phyloP scores from a whole-genome alignment of 2,329 filamentous ascomycete species.

The Fusarium zealandicum region DNA sequence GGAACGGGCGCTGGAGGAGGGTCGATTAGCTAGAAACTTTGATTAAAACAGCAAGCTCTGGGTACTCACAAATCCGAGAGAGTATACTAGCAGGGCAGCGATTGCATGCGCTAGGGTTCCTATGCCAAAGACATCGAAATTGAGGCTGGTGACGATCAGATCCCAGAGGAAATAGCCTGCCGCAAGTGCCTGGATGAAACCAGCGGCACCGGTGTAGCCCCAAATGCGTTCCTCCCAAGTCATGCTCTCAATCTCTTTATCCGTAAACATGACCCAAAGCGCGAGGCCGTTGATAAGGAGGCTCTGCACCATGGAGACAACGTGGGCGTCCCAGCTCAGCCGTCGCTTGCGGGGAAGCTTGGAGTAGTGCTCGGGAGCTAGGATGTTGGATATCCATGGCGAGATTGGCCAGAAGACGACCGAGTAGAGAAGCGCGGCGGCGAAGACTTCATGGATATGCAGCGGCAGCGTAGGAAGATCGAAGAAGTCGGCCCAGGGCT shows the following conservation, averaged over 20 bases:
- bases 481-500: conserved; percentile 70
- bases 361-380: conserved; percentile 71
- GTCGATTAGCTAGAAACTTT: neutral
- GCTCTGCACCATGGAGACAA: conserved; percentile 83
- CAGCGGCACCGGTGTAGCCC: conserved; percentile 76
- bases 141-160: conserved; percentile 70
- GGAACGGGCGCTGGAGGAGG: conserved; percentile 72
- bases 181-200: conserved; percentile 78
- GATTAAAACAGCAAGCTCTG: neutral
- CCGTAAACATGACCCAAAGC: conserved; percentile 74
- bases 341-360: conserved; percentile 68
- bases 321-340: conserved; percentile 85
- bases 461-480: conserved; percentile 71
- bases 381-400: conserved; percentile 66
- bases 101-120: conserved; percentile 80
- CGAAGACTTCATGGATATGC: conserved; percentile 79
- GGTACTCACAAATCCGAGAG: conserved; percentile 77
- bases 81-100: conserved; percentile 76
- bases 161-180: conserved; percentile 89
- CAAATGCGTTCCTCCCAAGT: conserved; percentile 73
- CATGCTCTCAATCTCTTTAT: conserved; percentile 73
- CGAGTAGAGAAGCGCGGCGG: conserved; percentile 73
- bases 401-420: conserved; percentile 71
- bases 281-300: conserved; percentile 74
- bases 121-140: conserved; percentile 76